Base-by-base conservation (phyloP, 441 rosid genomes). In the Pelargonium fulgidum region DNA sequence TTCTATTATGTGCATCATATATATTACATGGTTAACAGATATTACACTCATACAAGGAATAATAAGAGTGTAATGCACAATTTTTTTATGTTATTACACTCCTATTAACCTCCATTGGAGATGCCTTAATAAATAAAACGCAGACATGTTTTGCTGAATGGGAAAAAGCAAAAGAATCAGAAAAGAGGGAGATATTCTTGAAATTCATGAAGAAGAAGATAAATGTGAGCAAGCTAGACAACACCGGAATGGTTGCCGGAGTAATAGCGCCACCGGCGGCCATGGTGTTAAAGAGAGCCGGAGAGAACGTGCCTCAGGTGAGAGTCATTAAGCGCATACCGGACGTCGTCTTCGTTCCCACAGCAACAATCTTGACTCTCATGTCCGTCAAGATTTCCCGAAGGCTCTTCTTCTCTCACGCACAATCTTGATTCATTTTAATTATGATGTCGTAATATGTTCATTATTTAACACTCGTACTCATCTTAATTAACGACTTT, bases 211-310 rank as follows among this genome's bases (percentile, higher is more conserved):
- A 72, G 64, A 3, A 81, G 22, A 73, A 16, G 0, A 76, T 88
- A 12, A 74, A 64, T 24, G 76, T 84, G 8, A 88, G 84, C 81
- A 82, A 72, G 77, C 70, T 88, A 5, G 98, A 93, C 64, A 79
- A 86, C 47, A 73, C 64, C 4, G 83, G 92, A 11, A 29, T 93
- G 80, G 45, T 87, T 12, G 76, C 84, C 1, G 95, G 97, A 39
- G 56, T 91, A 26, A 73, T 76, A 2, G 86, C 88, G 2, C 96
- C 97, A 0, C 93, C 95, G 0, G 97, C 94, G 2, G 96, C 90
- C 47, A 89, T 91, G 95, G 97, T 86, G 0, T 90, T 91, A 0
- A 93, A 93, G 78, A 91, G 78, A 81, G 91, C 95, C 0, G 95
- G 88, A 48, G 91, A 88, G 84, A 88, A 86, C 66, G 58, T 91